phyloP scores from a whole-genome alignment of 805 yeast genomes.

The Yarrowia sp. region DNA sequence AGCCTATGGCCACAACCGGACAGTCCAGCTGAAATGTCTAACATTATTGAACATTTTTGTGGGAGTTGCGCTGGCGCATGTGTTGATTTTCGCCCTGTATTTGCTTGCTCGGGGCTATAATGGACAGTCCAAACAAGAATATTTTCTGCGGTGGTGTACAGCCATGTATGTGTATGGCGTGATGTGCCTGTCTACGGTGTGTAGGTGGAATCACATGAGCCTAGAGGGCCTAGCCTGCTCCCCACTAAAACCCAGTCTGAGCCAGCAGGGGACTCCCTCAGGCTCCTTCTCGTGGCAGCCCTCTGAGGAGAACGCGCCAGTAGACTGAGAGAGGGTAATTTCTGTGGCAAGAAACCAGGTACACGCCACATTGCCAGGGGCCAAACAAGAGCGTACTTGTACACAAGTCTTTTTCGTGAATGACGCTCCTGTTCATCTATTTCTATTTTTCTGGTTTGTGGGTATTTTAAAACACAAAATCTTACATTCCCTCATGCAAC shows the following conservation, averaged over 20 bases:
- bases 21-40: not conserved
- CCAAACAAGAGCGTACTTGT: not conserved
- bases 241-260: not conserved
- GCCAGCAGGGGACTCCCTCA: no score
- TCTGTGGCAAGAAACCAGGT: no score
- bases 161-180: not conserved
- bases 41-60: not conserved
- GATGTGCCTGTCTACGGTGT: not conserved
- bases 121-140: no score
- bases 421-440: not conserved
- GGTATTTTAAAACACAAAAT: not conserved
- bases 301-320: not conserved
- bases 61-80: not conserved
- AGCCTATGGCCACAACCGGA: not conserved
- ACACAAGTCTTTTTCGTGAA: not conserved
- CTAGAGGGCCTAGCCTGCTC: not conserved
- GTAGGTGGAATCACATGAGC: not conserved
- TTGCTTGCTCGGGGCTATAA: not conserved
- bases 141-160: no score
- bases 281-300: no score
- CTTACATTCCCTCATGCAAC: slow-evolving; percentile 6
- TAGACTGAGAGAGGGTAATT: not conserved
- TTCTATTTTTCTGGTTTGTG: not conserved
- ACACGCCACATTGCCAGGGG: slow-evolving; percentile 6
- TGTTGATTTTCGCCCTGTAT: not conserved